Evolutionary conservation across 768 basidiomycete species (phyloP), one percentile per base, ranked within the genome.

Genomic region (Rhizopogon vinicolor): DNA sequence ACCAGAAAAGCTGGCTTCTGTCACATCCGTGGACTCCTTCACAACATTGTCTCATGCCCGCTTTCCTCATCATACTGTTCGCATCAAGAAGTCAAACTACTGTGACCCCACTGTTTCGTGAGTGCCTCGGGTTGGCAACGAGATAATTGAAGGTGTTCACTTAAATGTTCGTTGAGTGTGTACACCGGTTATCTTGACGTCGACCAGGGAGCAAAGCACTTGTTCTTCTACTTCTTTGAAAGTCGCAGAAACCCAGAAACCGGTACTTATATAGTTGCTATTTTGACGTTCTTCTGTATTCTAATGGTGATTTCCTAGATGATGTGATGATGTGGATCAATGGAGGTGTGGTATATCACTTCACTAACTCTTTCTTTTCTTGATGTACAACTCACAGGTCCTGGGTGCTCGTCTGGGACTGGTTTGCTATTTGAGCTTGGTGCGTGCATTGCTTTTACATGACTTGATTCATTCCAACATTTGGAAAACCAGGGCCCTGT

Each of bases 311-410:
- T 10, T 43, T 44, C 7, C 44, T 13, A 75, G 86, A 86, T 62
- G 83, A 85, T 67, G 78, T 85, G 28, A 75, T 86, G 71, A 83
- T 87, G 81, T 86, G 85, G 84, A 85, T 85, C 42, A 85, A 85
- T 50, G 85, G 83, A 68, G 84, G 69, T 70, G 69, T 71, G 31
- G 74, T 72, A n/a, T 25, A 29, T n/a, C 10, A 19, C 22, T 31
- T 42, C 16, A 18, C 25, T 53, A 10, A 40, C 22, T 33, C 16
- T 44, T 48, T 42, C 37, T 31, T 41, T 42, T 44, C 31, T 51
- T 55, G 22, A 52, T 28, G 14, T 12, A 16, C 33, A 33, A 28
- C 25, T 39, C 31, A 41, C 53, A 84, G 87, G 87, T 5, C 83
- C 83, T 0, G 83, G 82, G 8, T 82, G 81, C 55, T 76, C 75